A percentile compares a stretch with the other conserved stretches of the same genome.
These are phyloP conservation scores for Fusarium piperis DNA, from an alignment of 2,329 filamentous ascomycete species.

Conservation along the genomic window DNA sequence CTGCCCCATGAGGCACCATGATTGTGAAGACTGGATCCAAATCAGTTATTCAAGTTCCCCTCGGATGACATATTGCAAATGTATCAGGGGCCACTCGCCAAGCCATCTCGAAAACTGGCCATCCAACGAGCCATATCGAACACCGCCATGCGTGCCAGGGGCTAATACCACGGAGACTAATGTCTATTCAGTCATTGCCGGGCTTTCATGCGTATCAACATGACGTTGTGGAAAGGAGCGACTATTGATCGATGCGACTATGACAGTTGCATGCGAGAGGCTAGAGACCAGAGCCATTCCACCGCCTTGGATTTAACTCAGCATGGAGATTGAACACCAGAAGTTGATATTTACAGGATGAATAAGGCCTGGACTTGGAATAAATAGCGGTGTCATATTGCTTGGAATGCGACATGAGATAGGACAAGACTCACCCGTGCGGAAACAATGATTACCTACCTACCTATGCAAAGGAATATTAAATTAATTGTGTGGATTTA, in stretches of 20 bases:
- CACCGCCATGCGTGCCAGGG: not conserved
- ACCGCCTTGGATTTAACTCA: not conserved
- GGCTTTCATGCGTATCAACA: not conserved
- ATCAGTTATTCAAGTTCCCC: not conserved
- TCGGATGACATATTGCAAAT: not conserved
- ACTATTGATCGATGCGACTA: not conserved
- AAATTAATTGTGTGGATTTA: not conserved
- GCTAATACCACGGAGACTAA: not conserved
- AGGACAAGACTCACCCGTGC: not conserved
- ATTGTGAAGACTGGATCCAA: not conserved
- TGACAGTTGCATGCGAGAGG: not conserved
- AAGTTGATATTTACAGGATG: not conserved
- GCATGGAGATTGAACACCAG: not conserved
- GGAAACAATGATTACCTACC: not conserved
- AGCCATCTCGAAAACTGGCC: not conserved
- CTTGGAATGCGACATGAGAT: not conserved
- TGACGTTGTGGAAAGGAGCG: not conserved
- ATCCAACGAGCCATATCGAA: not conserved
- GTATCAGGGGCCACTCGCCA: not conserved
- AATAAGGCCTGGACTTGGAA: not conserved
- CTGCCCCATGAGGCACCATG: conserved; percentile 48
- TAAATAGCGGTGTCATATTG: not conserved
- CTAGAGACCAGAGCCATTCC: not conserved
- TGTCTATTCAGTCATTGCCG: not conserved
- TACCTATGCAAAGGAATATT: not conserved